These are phyloP conservation scores for Yamadazyma endophytica DNA, from an alignment of 805 yeast species.

Conservation along the genomic window DNA sequence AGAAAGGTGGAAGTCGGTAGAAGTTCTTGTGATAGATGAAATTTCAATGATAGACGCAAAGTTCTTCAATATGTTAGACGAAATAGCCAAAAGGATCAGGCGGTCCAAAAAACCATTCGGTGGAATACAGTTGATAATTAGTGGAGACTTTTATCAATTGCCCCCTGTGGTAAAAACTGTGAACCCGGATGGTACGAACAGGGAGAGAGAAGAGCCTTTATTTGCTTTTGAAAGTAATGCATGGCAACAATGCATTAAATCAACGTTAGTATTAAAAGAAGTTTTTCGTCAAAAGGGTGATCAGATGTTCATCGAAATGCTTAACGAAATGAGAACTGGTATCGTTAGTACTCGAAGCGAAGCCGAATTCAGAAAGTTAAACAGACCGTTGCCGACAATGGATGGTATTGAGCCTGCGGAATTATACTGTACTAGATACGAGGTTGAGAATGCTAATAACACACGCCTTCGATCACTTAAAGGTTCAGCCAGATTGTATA, in stretches of 20 bases:
- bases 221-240: conserved; percentile 65
- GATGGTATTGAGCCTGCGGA: conserved; percentile 72
- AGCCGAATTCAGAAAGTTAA: conserved; percentile 46
- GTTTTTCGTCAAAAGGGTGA: conserved; percentile 80
- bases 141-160: conserved; percentile 80
- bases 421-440: conserved; percentile 66
- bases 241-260: conserved; percentile 57
- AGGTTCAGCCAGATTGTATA: conserved; percentile 40
- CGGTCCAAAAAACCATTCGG: conserved; percentile 60
- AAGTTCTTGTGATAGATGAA: conserved; percentile 71
- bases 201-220: conserved; percentile 16
- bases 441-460: conserved; percentile 65
- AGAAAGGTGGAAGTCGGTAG: conserved; percentile 51
- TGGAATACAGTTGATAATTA: conserved; percentile 69
- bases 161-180: conserved; percentile 60
- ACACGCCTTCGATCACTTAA: conserved; percentile 43
- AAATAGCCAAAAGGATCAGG: conserved; percentile 51
- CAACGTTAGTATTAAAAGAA: conserved; percentile 55
- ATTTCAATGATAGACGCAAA: conserved; percentile 76
- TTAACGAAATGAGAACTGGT: conserved; percentile 72
- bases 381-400: conserved; percentile 45
- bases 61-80: conserved; percentile 59
- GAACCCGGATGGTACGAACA: conserved; percentile 22
- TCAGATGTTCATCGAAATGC: conserved; percentile 62
- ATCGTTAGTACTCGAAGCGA: conserved; percentile 45